phyloP scores from a whole-genome alignment of 495 filamentous ascomycete species.

The Lentithecium fluviatile region DNA sequence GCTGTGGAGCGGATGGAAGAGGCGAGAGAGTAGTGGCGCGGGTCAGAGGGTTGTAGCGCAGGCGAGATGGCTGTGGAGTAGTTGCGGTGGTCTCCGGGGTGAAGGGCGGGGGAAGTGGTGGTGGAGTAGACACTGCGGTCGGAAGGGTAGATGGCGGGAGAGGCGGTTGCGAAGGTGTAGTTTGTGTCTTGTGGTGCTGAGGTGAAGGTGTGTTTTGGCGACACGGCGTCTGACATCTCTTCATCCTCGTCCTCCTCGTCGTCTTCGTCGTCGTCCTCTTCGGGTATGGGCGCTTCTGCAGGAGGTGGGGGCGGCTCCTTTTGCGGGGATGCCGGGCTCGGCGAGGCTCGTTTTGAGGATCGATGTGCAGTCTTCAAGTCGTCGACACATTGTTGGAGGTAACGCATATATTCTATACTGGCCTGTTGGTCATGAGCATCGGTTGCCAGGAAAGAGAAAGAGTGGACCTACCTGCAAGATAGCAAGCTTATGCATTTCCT shows the following conservation, averaged over 20 bases:
- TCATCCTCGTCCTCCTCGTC: constrained; percentile 41
- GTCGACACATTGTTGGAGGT: constrained; percentile 83
- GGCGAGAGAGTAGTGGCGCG: constrained; percentile 27
- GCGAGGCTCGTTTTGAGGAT: constrained; percentile 6
- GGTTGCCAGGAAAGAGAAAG: not conserved
- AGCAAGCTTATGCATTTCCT: constrained; percentile 97
- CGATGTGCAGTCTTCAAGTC: constrained; percentile 68
- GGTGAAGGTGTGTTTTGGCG: constrained; percentile 13
- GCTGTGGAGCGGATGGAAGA: constrained; percentile 34
- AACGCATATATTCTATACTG: constrained; percentile 94
- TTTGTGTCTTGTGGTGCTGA: constrained; percentile 15
- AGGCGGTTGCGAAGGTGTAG: constrained; percentile 27
- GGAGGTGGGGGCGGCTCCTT: constrained; percentile 1
- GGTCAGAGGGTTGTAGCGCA: constrained; percentile 25
- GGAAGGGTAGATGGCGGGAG: constrained; percentile 29
- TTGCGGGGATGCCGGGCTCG: constrained; percentile 5
- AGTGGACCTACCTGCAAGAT: constrained; percentile 75
- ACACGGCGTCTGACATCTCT: constrained; percentile 37
- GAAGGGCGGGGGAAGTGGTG: constrained; percentile 26
- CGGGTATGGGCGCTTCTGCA: not conserved
- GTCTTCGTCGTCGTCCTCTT: constrained; percentile 25
- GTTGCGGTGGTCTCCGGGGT: constrained; percentile 18
- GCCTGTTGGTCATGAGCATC: constrained; percentile 54
- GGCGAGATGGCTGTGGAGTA: constrained; percentile 30
- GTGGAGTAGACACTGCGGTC: constrained; percentile 30